Percentiles rank a stretch among this genome's conserved stretches.
Conservation (phyloP, 345 rosid species). For the Capsella bursapastoris region DNA sequence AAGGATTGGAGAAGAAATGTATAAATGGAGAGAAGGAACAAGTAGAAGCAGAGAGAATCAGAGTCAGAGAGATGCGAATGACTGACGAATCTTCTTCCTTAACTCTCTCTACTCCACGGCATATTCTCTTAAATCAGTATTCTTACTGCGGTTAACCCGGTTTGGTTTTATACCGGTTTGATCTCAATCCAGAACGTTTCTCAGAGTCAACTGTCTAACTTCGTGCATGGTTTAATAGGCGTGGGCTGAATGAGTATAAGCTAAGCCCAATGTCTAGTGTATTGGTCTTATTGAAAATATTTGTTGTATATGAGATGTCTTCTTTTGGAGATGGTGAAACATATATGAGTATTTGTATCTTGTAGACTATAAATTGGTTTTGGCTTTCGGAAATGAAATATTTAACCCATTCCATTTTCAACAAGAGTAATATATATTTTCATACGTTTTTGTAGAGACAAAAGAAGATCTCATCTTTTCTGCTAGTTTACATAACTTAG, state of each 20-base stretch:
- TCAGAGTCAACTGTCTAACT: not conserved
- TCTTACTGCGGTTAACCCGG: constrained; percentile 8
- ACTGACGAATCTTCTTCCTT: constrained; percentile 42
- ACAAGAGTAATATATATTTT: too few relatives aligned
- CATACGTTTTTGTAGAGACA: too few relatives aligned
- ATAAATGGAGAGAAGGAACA: constrained; percentile 24
- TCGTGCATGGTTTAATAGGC: not conserved
- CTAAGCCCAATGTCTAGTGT: constrained; percentile 10
- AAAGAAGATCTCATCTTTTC: too few relatives aligned
- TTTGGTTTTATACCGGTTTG: constrained; percentile 15
- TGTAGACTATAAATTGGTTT: too few relatives aligned
- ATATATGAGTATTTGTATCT: too few relatives aligned
- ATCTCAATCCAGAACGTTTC: not conserved
- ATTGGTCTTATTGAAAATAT: not conserved
- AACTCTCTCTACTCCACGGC: constrained; percentile 34
- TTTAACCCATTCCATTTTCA: too few relatives aligned
- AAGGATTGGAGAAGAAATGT: constrained; percentile 15
- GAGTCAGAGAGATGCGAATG: constrained; percentile 47
- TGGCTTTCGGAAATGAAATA: too few relatives aligned
- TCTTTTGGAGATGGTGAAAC: not conserved
- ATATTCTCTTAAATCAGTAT: constrained; percentile 34
- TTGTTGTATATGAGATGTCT: not conserved
- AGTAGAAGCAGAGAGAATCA: constrained; percentile 34
- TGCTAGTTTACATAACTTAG: too few relatives aligned
- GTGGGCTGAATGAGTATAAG: not conserved